phyloP scores from a whole-genome alignment of 805 yeast genomes.

The Candida ascalaphidarum region DNA sequence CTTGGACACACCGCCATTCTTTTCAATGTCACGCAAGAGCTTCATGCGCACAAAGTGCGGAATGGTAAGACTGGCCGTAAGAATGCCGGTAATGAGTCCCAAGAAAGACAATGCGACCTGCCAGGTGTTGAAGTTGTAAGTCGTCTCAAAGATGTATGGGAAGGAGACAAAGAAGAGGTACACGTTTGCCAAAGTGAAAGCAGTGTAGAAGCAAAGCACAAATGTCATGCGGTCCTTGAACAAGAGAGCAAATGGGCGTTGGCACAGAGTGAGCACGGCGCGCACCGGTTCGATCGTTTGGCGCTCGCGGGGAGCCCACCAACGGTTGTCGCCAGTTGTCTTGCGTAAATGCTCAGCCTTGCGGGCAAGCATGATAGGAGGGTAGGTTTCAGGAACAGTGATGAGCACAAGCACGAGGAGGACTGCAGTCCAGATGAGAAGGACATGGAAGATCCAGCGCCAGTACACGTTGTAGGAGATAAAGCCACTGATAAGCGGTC shows the following conservation, averaged over 20 bases:
- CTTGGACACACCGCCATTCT: constrained; percentile 3
- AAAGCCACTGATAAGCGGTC: constrained; percentile 20
- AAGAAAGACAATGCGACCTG: constrained; percentile 7
- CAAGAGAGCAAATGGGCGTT: constrained; percentile 16
- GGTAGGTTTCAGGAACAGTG: constrained; percentile 21
- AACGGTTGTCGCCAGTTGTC: constrained; percentile 25
- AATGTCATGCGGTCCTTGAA: constrained; percentile 20
- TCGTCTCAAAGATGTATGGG: constrained; percentile 7
- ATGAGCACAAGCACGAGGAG: constrained; percentile 9
- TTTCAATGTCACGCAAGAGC: constrained; percentile 1
- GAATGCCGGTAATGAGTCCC: constrained; percentile 6
- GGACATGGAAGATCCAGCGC: constrained; percentile 18
- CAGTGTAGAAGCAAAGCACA: constrained; percentile 13
- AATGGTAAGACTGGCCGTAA: constrained; percentile 3
- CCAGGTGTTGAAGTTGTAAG: constrained; percentile 4
- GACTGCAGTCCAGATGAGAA: constrained; percentile 16
- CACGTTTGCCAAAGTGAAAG: constrained; percentile 9
- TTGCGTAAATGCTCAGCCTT: constrained; percentile 19
- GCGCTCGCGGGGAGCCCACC: constrained; percentile 34
- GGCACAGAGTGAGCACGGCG: constrained; percentile 11
- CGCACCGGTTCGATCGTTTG: constrained; percentile 6
- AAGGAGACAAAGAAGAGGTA: constrained; percentile 9
- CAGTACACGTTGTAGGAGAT: constrained; percentile 8
- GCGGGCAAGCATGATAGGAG: constrained; percentile 13
- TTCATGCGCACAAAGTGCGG: constrained; percentile 3